A percentile compares a stretch with the other conserved stretches of the same genome.
These are phyloP conservation scores for Mariannaea elegans DNA, from an alignment of 2,329 filamentous ascomycete genomes.

Conservation along the genomic window DNA sequence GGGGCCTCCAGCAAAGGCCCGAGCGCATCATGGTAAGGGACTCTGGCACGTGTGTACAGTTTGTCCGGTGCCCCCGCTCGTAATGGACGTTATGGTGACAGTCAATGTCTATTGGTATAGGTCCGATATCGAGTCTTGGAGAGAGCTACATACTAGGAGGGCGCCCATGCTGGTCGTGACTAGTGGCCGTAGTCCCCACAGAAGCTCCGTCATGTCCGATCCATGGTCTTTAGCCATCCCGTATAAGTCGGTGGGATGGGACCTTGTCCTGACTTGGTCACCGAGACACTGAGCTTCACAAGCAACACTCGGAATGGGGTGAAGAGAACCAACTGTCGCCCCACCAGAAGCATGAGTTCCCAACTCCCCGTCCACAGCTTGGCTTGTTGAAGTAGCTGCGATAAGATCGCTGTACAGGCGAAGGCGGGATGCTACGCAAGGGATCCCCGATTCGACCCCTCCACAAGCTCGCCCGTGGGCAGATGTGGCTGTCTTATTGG, in stretches of 20 bases:
- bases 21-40: constrained; percentile 35
- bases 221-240: constrained; percentile 35
- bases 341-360: constrained; percentile 20
- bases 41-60: constrained; percentile 34
- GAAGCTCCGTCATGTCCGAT: constrained; percentile 27
- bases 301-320: constrained; percentile 2
- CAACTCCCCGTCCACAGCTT: constrained; percentile 19
- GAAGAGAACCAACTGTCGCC: constrained; percentile 1
- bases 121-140: background rate
- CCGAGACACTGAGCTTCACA: constrained; percentile 28
- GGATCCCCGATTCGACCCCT: constrained; percentile 19
- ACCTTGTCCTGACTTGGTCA: constrained; percentile 35
- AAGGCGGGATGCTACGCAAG: constrained; percentile 13
- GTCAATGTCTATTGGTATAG: background rate
- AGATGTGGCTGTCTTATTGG: constrained; percentile 28
- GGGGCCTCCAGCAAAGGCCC: background rate
- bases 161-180: background rate
- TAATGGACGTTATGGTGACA: constrained; percentile 28
- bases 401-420: constrained; percentile 26
- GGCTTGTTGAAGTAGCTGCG: constrained; percentile 15
- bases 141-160: background rate
- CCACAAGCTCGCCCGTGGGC: constrained; percentile 34
- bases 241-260: constrained; percentile 19
- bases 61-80: constrained; percentile 22
- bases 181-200: constrained; percentile 8